Evolutionary conservation across 208 protist genomes (phyloP), one percentile per base, ranked within the genome.

Genomic region (Tritrichomonas foetus): DNA sequence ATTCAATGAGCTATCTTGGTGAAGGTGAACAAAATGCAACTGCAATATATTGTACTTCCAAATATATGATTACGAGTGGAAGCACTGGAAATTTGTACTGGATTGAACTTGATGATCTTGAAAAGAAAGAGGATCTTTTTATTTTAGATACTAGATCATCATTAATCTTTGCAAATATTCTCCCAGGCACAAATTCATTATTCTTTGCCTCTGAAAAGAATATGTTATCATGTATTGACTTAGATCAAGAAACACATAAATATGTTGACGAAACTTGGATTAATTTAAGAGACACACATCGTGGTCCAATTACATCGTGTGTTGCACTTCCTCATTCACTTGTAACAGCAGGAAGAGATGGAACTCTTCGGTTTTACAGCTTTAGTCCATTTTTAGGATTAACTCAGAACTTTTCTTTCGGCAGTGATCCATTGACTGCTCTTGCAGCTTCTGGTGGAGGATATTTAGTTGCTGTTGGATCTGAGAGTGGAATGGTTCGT

Each of bases 301-400:
- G 39, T 57, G 78, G 78, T 39, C 47, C 78, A 39, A 89, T 89
- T n/a, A 89, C 78, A 89, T 13, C 47, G 33, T 41, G n/a, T 39
- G 44, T 13, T 14, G 13, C 47, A 30, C 27, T 89, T 39, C 47
- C 78, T 20, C 41, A 89, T 8, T 20, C 53, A 41, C 33, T 89
- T 20, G 44, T 89, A n/a, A 89, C 78, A 33, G 78, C 47, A 20
- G 78, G 78, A n/a, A 49, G 8, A 39, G 78, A 89, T 89, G 78
- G 78, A 20, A 89, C 78, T 57, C 9, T 89, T 1, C 39, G 78
- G 39, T 57, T 47, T 57, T 89, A 47, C 47, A 41, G 47, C 33
- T 89, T 44, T n/a, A 53, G n/a, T 36, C 78, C 78, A 39, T 89
- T 57, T 36, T 50, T 89, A 49, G n/a, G 14, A 1, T 47, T 53